Conservation (phyloP, 768 basidiomycete genomes). For the Boletus vinaceobasis region DNA sequence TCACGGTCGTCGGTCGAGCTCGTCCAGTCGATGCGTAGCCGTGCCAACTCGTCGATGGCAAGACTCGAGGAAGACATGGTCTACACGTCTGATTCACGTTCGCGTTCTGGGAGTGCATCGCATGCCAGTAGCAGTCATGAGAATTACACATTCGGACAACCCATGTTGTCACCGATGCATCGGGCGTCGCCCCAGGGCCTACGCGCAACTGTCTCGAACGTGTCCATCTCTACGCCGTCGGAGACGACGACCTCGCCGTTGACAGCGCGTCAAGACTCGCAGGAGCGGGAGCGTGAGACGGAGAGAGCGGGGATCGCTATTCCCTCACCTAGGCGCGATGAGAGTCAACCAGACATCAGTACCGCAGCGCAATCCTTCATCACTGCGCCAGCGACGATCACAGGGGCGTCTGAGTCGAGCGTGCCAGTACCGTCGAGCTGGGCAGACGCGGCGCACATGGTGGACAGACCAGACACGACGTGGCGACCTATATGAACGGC, state of each 20-base stretch:
- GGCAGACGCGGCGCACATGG: conserved; percentile 44
- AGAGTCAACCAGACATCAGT: conserved; percentile 59
- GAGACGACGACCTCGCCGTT: conserved; percentile 23
- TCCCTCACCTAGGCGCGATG: conserved; percentile 22
- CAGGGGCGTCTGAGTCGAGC: conserved; percentile 52
- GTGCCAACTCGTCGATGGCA: conserved; percentile 67
- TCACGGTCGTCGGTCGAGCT: conserved; percentile 60
- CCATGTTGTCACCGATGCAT: conserved; percentile 36
- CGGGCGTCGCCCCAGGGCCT: conserved; percentile 17
- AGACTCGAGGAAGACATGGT: conserved; percentile 55
- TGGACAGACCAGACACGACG: conserved; percentile 36
- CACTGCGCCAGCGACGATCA: conserved; percentile 59
- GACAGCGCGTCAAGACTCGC: conserved; percentile 17
- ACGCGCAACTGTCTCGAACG: conserved; percentile 14
- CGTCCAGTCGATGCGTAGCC: conserved; percentile 46
- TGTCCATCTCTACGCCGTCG: conserved; percentile 26
- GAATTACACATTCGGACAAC: conserved; percentile 74
- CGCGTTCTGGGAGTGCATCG: conserved; percentile 46
- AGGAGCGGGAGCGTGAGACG: conserved; percentile 7
- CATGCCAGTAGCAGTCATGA: conserved; percentile 46
- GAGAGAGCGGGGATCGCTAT: conserved; percentile 28
- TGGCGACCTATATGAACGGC: conserved; percentile 39
- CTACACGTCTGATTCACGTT: conserved; percentile 34
- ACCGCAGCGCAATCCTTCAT: conserved; percentile 68
- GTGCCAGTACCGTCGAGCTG: conserved; percentile 47